phyloP scores from a whole-genome alignment of 2,329 filamentous ascomycete genomes.

The Penicillium concentricum region DNA sequence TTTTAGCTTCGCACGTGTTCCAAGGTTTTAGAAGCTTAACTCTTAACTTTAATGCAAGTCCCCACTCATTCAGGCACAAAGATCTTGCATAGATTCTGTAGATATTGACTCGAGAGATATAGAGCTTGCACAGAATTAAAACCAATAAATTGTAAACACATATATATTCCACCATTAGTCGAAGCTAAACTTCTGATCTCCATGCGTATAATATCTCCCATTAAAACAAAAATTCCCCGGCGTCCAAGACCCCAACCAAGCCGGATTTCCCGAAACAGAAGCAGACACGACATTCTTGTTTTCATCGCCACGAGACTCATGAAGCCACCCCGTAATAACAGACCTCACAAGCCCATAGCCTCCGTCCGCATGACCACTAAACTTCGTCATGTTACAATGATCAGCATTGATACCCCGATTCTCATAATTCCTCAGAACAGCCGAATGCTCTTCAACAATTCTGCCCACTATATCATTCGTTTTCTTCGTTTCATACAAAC shows the following conservation, averaged over 20 bases:
- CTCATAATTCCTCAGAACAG: constrained; percentile 5
- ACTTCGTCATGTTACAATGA: constrained; percentile 9
- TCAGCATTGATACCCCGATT: constrained; percentile 6
- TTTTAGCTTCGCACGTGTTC: not conserved
- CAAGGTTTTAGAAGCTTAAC: not conserved
- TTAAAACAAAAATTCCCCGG: not conserved
- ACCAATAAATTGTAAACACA: not conserved
- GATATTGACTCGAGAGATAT: not conserved
- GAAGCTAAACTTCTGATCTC: not conserved
- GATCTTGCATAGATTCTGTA: not conserved
- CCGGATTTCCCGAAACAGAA: not conserved
- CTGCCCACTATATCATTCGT: constrained; percentile 9
- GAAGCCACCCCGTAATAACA: not conserved
- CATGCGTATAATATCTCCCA: not conserved
- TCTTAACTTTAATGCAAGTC: not conserved
- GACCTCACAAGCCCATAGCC: not conserved
- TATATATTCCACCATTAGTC: not conserved
- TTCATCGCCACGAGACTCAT: not conserved
- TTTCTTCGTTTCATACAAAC: constrained; percentile 10
- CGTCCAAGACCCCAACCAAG: constrained; percentile 2
- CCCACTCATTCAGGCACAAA: not conserved
- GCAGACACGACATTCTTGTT: not conserved
- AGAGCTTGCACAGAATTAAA: not conserved
- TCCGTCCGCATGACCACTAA: not conserved
- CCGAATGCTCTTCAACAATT: constrained; percentile 11